Evolutionary conservation across 306 rosid genomes (phyloP).

Genomic region (Biancaea sappan): DNA sequence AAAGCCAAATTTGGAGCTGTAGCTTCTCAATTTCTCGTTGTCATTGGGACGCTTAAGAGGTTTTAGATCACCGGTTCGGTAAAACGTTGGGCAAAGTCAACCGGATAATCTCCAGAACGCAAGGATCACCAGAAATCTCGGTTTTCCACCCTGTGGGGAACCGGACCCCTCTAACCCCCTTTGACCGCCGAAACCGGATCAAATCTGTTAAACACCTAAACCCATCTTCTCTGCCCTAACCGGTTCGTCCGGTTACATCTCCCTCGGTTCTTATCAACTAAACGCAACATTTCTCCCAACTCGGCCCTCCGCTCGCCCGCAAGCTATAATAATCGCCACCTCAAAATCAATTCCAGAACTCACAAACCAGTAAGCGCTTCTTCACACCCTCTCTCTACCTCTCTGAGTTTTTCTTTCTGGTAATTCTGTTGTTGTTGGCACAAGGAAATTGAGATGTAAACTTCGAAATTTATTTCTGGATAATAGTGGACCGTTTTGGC

Average conservation of each 20-base stretch:
- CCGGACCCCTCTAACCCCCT: conserved; percentile 47
- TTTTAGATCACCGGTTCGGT: neutral
- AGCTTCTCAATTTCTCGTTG: too few species aligned
- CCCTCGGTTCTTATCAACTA: conserved; percentile 40
- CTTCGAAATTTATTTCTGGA: neutral
- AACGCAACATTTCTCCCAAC: conserved; percentile 28
- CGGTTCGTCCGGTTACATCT: conserved; percentile 60
- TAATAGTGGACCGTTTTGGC: conserved; percentile 5
- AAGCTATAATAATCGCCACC: conserved; percentile 21
- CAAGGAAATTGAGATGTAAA: neutral
- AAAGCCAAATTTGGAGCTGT: too few species aligned
- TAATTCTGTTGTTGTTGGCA: neutral
- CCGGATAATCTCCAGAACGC: conserved; percentile 34
- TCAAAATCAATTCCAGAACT: conserved; percentile 18
- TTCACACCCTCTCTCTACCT: conserved; percentile 6
- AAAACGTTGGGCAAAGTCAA: neutral
- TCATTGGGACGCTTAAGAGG: too few species aligned
- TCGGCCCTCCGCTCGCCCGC: conserved; percentile 56
- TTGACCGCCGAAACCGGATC: conserved; percentile 49
- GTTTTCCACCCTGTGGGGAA: conserved; percentile 32
- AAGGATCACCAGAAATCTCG: conserved; percentile 49
- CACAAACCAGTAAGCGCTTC: conserved; percentile 56
- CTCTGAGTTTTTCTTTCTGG: neutral
- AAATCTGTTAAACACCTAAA: conserved; percentile 25
- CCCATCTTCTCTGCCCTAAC: conserved; percentile 55